Base-by-base conservation (phyloP, 2,329 filamentous ascomycete species). In the Hypomyces rosellus region DNA sequence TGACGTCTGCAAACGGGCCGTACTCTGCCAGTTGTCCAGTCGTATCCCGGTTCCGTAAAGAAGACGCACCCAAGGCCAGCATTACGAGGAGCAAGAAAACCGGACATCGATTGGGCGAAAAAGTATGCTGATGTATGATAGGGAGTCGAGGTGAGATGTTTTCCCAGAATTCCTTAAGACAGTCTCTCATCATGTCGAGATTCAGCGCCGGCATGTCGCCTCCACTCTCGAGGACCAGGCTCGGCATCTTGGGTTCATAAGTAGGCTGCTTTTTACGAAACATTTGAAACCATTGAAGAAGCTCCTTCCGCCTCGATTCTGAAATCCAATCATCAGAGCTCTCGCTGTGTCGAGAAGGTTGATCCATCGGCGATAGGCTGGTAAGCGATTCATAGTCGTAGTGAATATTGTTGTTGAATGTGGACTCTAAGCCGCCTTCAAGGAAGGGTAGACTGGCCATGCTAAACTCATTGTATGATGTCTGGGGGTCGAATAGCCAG, bases 111-210 rank as follows among this genome's bases (percentile, higher is more conserved):
- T 89, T 86, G 6, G 86, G 80, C 4, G 84, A 85, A 65, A 96
- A 96, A 0, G 89, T 95, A 1, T 89, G 88, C 60, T 89, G 86
- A 63, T 96, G 90, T 37, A 96, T 75, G 52, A 96, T 91, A 9
- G 91, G 91, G 48, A 96, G 72, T 55, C 95, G 88, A 7, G 88
- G 84, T 54, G 92, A 89, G 50, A 95, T 88, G 61, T 88, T 82
- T 46, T 86, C 81, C 90, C 90, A 96, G 67, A 89, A 96, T 41
- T 88, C 88, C n/a, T 82, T 79, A 54, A 92, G 80, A 61, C 91
- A 95, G 13, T 86, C 86, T 61, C 89, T 84, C 77, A 95, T 85
- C 81, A 92, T 91, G 45, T 87, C 82, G 45, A 90, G 67, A 63
- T 82, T 89, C 54, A 95, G 70, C 1, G 64, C 68, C 0, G 73